phyloP scores from a whole-genome alignment of 139 green algal species.

The Chlamydomonas asymmetrica region DNA sequence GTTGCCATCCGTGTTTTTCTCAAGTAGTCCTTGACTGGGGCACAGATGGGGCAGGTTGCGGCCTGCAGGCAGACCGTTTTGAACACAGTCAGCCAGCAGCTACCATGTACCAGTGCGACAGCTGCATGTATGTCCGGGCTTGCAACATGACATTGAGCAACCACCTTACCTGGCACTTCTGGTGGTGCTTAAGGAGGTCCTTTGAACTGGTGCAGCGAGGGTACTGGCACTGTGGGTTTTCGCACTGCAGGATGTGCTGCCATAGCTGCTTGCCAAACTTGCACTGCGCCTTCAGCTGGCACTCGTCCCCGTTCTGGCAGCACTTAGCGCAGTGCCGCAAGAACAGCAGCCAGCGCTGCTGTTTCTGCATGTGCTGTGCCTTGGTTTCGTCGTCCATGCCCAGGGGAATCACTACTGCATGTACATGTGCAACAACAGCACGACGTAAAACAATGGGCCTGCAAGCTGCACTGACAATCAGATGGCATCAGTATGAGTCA shows the following conservation, averaged over 20 bases:
- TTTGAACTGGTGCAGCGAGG: slow-evolving; percentile 80
- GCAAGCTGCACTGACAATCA: neutral
- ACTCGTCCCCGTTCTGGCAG: slow-evolving; percentile 69
- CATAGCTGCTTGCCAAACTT: slow-evolving; percentile 88
- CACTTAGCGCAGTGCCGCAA: slow-evolving; percentile 95
- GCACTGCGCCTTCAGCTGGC: slow-evolving; percentile 70
- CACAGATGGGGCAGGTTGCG: slow-evolving; percentile 84
- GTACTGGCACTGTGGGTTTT: slow-evolving; percentile 77
- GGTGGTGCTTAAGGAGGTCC: slow-evolving; percentile 93
- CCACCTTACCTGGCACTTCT: slow-evolving; percentile 81
- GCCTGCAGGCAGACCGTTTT: slow-evolving; percentile 19
- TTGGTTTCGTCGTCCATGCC: neutral
- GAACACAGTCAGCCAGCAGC: neutral
- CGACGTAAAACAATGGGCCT: neutral
- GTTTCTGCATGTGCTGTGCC: slow-evolving; percentile 64
- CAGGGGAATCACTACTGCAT: too few species aligned
- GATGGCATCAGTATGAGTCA: neutral
- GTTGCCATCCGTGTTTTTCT: slow-evolving; percentile 80
- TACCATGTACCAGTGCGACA: too few species aligned
- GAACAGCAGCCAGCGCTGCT: slow-evolving; percentile 96
- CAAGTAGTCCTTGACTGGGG: slow-evolving; percentile 90
- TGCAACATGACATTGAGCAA: too few species aligned
- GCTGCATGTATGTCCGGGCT: too few species aligned
- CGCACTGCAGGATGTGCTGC: slow-evolving; percentile 88
- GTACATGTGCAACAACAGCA: neutral